Conservation (phyloP, 2,329 filamentous ascomycete genomes). For the Cladosporium sp. region DNA sequence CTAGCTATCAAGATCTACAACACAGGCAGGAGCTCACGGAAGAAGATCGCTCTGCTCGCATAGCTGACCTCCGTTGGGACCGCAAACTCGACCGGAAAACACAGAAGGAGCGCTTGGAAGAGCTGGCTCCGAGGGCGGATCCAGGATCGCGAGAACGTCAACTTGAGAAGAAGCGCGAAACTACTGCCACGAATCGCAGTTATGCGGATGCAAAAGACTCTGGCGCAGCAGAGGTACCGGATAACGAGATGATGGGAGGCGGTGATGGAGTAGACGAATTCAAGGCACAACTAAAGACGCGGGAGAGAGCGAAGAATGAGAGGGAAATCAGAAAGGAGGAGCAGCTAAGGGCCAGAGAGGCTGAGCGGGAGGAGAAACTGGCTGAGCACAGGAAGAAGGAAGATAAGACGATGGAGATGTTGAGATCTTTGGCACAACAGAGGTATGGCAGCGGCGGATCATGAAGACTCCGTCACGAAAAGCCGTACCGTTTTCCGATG, state of each 20-base stretch:
- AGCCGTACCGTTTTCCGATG: too few species aligned
- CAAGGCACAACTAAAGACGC: slow-evolving; percentile 60
- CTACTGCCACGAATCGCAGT: slow-evolving; percentile 65
- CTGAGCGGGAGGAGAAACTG: slow-evolving; percentile 74
- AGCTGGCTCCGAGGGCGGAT: slow-evolving; percentile 76
- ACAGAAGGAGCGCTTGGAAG: slow-evolving; percentile 71
- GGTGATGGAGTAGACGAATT: slow-evolving; percentile 61
- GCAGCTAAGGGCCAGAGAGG: slow-evolving; percentile 65
- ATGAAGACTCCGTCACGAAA: too few species aligned
- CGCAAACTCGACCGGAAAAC: slow-evolving; percentile 60
- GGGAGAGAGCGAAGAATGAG: slow-evolving; percentile 74
- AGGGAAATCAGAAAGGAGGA: slow-evolving; percentile 79
- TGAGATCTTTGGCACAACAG: slow-evolving; percentile 72
- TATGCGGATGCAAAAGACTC: slow-evolving; percentile 65
- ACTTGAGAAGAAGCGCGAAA: slow-evolving; percentile 76
- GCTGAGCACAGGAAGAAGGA: slow-evolving; percentile 69
- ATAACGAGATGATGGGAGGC: slow-evolving; percentile 73
- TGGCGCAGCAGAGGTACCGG: slow-evolving; percentile 60
- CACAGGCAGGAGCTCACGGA: slow-evolving; percentile 49
- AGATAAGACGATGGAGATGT: slow-evolving; percentile 74
- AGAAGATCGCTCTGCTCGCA: slow-evolving; percentile 42
- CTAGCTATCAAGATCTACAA: slow-evolving; percentile 68
- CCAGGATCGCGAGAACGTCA: slow-evolving; percentile 75
- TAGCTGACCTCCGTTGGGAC: slow-evolving; percentile 49
- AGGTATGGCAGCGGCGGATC: slow-evolving; percentile 55